These are phyloP conservation scores for Macaranga tanarius DNA, from an alignment of 441 rosid genomes.

Conservation along the genomic window DNA sequence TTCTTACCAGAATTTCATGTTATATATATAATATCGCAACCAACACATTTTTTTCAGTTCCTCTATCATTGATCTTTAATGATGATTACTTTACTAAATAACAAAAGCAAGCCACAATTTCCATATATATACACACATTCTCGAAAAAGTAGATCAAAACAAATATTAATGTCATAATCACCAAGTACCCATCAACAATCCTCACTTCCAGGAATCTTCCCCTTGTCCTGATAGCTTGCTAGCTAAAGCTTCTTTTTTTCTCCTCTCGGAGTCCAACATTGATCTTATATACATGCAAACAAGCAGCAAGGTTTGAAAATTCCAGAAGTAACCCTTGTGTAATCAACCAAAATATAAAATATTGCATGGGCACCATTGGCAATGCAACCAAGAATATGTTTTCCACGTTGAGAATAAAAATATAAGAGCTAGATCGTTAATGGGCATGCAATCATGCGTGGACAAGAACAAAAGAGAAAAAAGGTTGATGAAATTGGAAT, in stretches of 20 bases:
- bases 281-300: not conserved
- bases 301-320: not conserved
- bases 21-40: no score
- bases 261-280: not conserved
- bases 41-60: no score
- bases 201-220: constrained; percentile 38
- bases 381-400: not conserved
- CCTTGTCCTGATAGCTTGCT: not conserved
- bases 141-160: not conserved
- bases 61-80: no score
- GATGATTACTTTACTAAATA: no score
- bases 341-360: not conserved
- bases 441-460: not conserved
- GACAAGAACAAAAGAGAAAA: not conserved
- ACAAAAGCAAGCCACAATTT: not conserved
- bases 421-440: not conserved
- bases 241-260: no score
- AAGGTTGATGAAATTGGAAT: not conserved
- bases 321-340: not conserved
- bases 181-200: not conserved
- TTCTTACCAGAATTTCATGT: no score
- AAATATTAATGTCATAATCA: constrained; percentile 6
- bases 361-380: not conserved
- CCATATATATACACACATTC: not conserved
- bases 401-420: constrained; percentile 1